Conservation (phyloP, 2,329 filamentous ascomycete genomes). For the Stenocarpella maydis region DNA sequence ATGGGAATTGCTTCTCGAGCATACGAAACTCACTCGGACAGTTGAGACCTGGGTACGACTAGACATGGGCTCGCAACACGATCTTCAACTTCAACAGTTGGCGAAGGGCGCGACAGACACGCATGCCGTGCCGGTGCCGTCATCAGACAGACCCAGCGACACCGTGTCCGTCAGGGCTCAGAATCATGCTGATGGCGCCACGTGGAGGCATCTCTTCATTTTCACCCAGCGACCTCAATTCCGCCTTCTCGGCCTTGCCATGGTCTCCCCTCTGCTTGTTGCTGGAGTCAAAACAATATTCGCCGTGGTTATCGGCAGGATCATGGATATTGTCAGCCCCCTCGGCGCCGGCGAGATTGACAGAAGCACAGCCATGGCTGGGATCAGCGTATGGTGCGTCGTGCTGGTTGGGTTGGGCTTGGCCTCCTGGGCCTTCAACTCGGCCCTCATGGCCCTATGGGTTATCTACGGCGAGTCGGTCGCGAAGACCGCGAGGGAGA, state of each 20-base stretch:
- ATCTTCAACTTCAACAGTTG: neutral
- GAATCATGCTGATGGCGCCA: constrained; percentile 28
- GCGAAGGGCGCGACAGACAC: neutral
- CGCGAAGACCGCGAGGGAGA: constrained; percentile 69
- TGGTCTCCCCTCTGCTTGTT: constrained; percentile 64
- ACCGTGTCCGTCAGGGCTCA: neutral
- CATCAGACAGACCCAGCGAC: neutral
- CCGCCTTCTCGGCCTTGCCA: constrained; percentile 60
- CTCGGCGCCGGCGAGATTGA: constrained; percentile 66
- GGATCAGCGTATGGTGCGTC: constrained; percentile 67
- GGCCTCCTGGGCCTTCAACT: constrained; percentile 72
- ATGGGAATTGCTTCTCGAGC: neutral
- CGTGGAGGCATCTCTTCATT: constrained; percentile 65
- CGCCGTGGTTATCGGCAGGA: constrained; percentile 74
- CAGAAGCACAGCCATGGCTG: constrained; percentile 58
- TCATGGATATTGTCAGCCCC: constrained; percentile 76
- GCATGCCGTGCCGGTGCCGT: neutral
- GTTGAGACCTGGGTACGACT: neutral
- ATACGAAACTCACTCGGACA: neutral
- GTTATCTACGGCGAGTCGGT: constrained; percentile 83
- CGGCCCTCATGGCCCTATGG: constrained; percentile 74
- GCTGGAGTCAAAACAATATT: constrained; percentile 71
- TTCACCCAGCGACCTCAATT: constrained; percentile 74
- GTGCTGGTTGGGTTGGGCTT: constrained; percentile 70
- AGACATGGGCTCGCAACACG: neutral